Evolutionary conservation across 176 grass and related monocot genomes (phyloP), one percentile per base, ranked within the genome.

Genomic region (Tillandsia fasciculata): DNA sequence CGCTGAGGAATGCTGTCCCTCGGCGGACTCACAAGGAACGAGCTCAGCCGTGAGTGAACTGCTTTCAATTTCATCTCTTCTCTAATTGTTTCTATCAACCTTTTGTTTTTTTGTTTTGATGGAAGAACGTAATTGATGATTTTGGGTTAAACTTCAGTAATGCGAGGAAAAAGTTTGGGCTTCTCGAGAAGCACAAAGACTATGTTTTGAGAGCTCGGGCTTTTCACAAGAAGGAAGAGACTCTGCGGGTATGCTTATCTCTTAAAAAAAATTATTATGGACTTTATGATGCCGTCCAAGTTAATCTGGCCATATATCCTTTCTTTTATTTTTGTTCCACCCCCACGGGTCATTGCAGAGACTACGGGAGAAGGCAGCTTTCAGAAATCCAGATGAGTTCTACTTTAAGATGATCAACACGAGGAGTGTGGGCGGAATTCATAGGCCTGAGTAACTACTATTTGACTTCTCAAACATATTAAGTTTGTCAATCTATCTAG

Each of bases 391-490:
- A 48, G 87, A 93, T 93, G 94, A 99, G 72, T 93, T 99, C 67
- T 86, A 90, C 48, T 99, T 99, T 78, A 99, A 86, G 78, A 99
- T 99, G 94, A 70, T 93, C 72, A 87, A 99, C 47, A 93, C 74
- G 47, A 85, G 17, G 73, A 87, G 75, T 1, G 75, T 88, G 2
- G 42, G 64, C 72, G 90, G 94, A 77, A 70, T 99, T 76, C 94
- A 99, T 78, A 87, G 33, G 59, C 82, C 80, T 23, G 79, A 83
- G 90, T 99, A 88, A 48, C 66, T 70, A 52, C 26, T 54, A 24
- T 42, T 8, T 51, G 4, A 53, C 7, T 63, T 15, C 26, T 75
- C 49, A 75, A 14, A 1, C 59, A 64, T 10, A 73, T 54, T 23
- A 63, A 67, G 15, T 12, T 71, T 50, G 77, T 2, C n/a, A 66